Conservation (phyloP, 179 eudicot genomes). For the Carnegiea gigantea region DNA sequence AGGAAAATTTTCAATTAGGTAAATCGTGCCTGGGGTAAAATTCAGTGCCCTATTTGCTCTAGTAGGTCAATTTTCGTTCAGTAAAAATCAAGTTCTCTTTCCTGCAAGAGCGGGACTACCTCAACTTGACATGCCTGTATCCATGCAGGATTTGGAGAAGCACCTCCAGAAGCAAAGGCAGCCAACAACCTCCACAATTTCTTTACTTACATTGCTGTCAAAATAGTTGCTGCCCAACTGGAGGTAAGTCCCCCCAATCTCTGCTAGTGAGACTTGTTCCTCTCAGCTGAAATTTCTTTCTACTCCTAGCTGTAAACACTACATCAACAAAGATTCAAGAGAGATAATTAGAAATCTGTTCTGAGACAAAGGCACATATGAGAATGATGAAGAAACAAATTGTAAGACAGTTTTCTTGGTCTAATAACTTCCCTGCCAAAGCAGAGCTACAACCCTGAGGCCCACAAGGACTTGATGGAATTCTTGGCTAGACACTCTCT, state of each 20-base stretch:
- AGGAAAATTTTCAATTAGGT: too few species aligned
- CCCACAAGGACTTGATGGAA: constrained; percentile 70
- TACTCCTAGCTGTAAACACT: background rate
- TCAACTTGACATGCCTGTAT: background rate
- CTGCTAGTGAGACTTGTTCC: background rate
- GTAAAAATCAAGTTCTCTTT: background rate
- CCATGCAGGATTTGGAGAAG: constrained; percentile 79
- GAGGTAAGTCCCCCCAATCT: constrained; percentile 47
- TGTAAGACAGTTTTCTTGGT: background rate
- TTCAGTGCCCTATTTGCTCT: too few species aligned
- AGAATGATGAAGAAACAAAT: background rate
- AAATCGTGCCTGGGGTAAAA: too few species aligned
- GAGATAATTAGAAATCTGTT: background rate
- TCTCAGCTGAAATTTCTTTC: background rate
- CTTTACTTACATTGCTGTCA: constrained; percentile 82
- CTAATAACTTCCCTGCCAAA: constrained; percentile 44
- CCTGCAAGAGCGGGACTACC: background rate
- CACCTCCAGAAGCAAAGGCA: constrained; percentile 90
- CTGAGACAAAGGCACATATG: constrained; percentile 1
- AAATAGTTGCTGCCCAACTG: constrained; percentile 79
- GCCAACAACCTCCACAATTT: constrained; percentile 78
- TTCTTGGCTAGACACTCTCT: constrained; percentile 64
- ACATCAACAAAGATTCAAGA: background rate
- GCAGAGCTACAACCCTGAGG: constrained; percentile 94
- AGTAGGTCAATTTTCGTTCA: too few species aligned